Conservation (phyloP, 768 basidiomycete species). For the Pleurotus djamor region DNA sequence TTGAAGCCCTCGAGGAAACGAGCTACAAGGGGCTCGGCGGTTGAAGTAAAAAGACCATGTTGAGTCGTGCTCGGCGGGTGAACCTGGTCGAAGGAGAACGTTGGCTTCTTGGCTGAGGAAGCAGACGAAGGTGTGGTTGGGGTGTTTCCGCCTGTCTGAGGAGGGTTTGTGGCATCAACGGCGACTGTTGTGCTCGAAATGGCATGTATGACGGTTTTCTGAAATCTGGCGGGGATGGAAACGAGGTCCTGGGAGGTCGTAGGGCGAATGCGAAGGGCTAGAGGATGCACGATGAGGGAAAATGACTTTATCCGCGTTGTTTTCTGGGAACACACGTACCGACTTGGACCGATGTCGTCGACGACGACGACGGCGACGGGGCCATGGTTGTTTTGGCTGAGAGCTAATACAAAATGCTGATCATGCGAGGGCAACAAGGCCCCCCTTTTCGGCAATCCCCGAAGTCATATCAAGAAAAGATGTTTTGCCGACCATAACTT, state of each 20-base stretch:
- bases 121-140: constrained; percentile 17
- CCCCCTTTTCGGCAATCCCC: constrained; percentile 7
- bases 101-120: constrained; percentile 73
- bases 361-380: constrained; percentile 65
- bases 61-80: constrained; percentile 85
- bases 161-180: constrained; percentile 70
- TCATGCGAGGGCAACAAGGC: constrained; percentile 6
- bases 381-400: constrained; percentile 49
- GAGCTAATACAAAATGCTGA: constrained; percentile 8
- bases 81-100: constrained; percentile 94
- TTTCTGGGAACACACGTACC: constrained; percentile 52
- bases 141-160: constrained; percentile 32
- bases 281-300: constrained; percentile 15
- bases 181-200: constrained; percentile 70
- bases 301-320: neutral
- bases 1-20: constrained; percentile 95
- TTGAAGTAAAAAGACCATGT: constrained; percentile 80
- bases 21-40: constrained; percentile 80
- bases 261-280: constrained; percentile 89
- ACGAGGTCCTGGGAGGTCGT: constrained; percentile 79
- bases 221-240: constrained; percentile 92
- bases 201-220: constrained; percentile 84
- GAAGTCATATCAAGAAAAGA: neutral
- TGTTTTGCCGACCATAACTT: constrained; percentile 1
- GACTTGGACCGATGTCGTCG: constrained; percentile 92